A percentile compares a stretch with the other conserved stretches of the same genome.
phyloP scores from a whole-genome alignment of 1,284 basidiomycete genomes.

The Sphaerobolus stellatus region DNA sequence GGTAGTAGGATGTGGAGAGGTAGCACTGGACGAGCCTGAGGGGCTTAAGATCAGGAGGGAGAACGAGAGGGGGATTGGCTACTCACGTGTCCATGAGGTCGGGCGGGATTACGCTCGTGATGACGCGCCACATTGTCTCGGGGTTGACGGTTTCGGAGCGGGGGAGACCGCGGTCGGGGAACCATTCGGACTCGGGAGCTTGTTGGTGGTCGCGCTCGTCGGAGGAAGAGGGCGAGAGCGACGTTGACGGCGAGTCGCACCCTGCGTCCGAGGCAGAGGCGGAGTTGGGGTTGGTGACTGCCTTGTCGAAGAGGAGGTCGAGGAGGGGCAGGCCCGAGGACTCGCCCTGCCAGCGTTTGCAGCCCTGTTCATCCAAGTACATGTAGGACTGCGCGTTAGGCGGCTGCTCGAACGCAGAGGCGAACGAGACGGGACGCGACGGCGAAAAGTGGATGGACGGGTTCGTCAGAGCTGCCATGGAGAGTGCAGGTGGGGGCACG shows the following conservation, averaged over 20 bases:
- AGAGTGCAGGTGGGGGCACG: slow-evolving; percentile 72
- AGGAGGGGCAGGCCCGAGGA: slow-evolving; percentile 86
- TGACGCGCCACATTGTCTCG: slow-evolving; percentile 69
- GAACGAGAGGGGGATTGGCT: slow-evolving; percentile 7
- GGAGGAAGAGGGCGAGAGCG: slow-evolving; percentile 27
- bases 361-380: slow-evolving; percentile 80
- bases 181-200: slow-evolving; percentile 54
- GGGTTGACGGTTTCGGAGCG: slow-evolving; percentile 74
- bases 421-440: slow-evolving; percentile 45
- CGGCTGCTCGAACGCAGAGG: slow-evolving; percentile 37
- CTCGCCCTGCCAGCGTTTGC: slow-evolving; percentile 84
- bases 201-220: slow-evolving; percentile 34
- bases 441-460: slow-evolving; percentile 71
- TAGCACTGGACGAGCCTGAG: slow-evolving; percentile 75
- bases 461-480: slow-evolving; percentile 71
- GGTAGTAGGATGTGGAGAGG: slow-evolving; percentile 87
- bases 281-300: slow-evolving; percentile 19
- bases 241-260: slow-evolving; percentile 15
- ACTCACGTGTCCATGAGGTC: slow-evolving; percentile 86
- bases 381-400: slow-evolving; percentile 69
- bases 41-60: background rate
- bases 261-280: background rate
- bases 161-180: slow-evolving; percentile 72
- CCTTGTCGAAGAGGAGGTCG: slow-evolving; percentile 71
- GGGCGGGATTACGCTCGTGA: slow-evolving; percentile 75